These are phyloP conservation scores for Candida golubevii DNA, from an alignment of 805 yeast species.

Conservation along the genomic window DNA sequence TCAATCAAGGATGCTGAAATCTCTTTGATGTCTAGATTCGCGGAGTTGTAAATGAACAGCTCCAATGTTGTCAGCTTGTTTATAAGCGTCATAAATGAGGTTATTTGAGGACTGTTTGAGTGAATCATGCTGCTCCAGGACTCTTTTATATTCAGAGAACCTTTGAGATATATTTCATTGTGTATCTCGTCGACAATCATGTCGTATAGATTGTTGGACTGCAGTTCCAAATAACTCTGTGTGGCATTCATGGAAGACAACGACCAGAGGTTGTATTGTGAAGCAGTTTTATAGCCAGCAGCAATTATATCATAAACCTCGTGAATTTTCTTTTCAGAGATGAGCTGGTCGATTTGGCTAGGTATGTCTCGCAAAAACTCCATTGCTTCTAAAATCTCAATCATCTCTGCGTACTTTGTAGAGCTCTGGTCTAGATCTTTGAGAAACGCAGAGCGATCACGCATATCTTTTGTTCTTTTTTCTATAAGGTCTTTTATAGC, in stretches of 20 bases:
- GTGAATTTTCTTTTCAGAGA: constrained; percentile 67
- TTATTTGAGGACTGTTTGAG: constrained; percentile 32
- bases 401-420: constrained; percentile 58
- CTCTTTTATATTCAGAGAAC: constrained; percentile 8
- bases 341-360: constrained; percentile 56
- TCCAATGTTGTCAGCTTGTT: constrained; percentile 42
- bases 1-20: constrained; percentile 38
- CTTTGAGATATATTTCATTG: constrained; percentile 59
- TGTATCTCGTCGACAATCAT: constrained; percentile 74
- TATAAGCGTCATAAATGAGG: constrained; percentile 33
- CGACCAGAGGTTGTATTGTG: constrained; percentile 52
- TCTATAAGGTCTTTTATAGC: constrained; percentile 47
- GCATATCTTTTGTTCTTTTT: constrained; percentile 46
- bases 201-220: constrained; percentile 60
- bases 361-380: constrained; percentile 58
- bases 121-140: constrained; percentile 16
- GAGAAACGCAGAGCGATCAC: constrained; percentile 52
- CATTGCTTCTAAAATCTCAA: constrained; percentile 66
- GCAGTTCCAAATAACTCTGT: constrained; percentile 50
- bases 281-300: constrained; percentile 41
- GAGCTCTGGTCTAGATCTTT: constrained; percentile 63
- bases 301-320: constrained; percentile 57
- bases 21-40: constrained; percentile 53
- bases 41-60: constrained; percentile 50
- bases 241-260: constrained; percentile 50